Percentiles rank a stretch among this genome's conserved stretches.
phyloP scores from a whole-genome alignment of 2,329 filamentous ascomycete species.

The Ophiosphaerella korrae region DNA sequence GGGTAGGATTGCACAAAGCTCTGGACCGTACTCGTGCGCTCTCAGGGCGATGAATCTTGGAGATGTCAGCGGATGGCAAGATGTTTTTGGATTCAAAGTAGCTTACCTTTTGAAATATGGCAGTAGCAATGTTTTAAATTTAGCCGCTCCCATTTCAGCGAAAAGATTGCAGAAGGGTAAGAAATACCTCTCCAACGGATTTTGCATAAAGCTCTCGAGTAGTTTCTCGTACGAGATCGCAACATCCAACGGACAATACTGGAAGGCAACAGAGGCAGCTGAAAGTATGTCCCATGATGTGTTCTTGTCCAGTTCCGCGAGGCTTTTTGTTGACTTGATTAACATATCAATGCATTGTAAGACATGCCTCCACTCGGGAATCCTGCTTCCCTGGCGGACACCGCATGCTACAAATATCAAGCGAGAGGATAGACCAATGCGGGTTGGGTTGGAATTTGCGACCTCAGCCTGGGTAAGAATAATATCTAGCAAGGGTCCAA shows the following conservation, averaged over 20 bases:
- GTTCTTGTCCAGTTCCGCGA: constrained; percentile 12
- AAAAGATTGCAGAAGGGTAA: constrained; percentile 84
- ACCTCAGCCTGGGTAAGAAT: constrained; percentile 50
- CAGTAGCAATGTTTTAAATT: constrained; percentile 79
- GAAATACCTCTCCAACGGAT: constrained; percentile 73
- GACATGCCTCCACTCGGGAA: constrained; percentile 72
- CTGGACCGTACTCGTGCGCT: constrained; percentile 36
- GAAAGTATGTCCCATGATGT: constrained; percentile 49
- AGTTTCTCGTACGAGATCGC: constrained; percentile 72
- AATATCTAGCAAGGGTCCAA: constrained; percentile 68
- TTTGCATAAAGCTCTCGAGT: constrained; percentile 68
- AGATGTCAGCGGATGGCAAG: constrained; percentile 19
- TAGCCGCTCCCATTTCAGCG: constrained; percentile 71
- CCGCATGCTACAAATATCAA: constrained; percentile 73
- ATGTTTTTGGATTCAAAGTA: not conserved
- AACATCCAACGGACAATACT: constrained; percentile 78
- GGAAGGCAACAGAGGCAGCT: constrained; percentile 68
- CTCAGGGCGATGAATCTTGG: constrained; percentile 68
- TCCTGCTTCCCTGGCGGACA: constrained; percentile 78
- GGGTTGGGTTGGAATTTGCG: constrained; percentile 52
- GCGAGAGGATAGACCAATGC: constrained; percentile 35
- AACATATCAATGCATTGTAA: constrained; percentile 52
- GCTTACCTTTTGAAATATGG: constrained; percentile 77
- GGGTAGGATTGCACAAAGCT: constrained; percentile 40
- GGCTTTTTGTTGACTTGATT: constrained; percentile 42